These are phyloP conservation scores for Arachis hypogaea DNA, from an alignment of 306 rosid species.

Conservation along the genomic window DNA sequence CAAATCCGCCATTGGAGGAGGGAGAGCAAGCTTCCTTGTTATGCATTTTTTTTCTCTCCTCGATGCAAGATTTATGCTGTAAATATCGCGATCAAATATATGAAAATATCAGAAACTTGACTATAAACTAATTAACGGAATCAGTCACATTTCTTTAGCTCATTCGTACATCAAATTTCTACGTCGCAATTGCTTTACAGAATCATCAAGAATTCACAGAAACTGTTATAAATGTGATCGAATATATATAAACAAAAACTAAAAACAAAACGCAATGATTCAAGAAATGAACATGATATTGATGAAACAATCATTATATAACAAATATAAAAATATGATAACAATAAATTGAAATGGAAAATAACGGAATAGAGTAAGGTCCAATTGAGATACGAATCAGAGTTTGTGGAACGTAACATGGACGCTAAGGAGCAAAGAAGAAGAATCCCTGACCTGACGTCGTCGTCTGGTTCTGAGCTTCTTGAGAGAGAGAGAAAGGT, in stretches of 20 bases:
- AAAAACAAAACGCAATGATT: background rate
- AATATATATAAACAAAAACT: background rate
- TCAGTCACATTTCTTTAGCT: background rate
- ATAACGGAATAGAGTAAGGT: background rate
- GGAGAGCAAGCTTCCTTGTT: slow-evolving; percentile 49
- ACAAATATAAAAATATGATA: background rate
- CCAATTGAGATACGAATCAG: background rate
- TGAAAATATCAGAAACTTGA: background rate
- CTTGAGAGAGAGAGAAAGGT: slow-evolving; percentile 37
- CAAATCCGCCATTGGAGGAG: slow-evolving; percentile 46
- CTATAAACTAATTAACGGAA: slow-evolving; percentile 19
- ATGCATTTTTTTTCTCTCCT: slow-evolving; percentile 48
- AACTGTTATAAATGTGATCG: background rate
- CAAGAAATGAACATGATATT: slow-evolving; percentile 14
- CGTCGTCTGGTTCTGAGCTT: slow-evolving; percentile 19
- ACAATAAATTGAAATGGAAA: background rate
- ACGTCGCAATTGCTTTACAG: slow-evolving; percentile 13
- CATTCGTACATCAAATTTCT: slow-evolving; percentile 12
- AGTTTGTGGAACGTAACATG: background rate
- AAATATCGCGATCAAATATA: slow-evolving; percentile 6
- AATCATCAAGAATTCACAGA: background rate
- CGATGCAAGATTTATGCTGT: slow-evolving; percentile 24
- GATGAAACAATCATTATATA: background rate
- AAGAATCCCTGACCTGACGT: slow-evolving; percentile 30
- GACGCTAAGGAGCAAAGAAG: slow-evolving; percentile 6